Evolutionary conservation across 768 basidiomycete genomes (phyloP), one percentile per base, ranked within the genome.

Genomic region (Amanita pallidorosea): DNA sequence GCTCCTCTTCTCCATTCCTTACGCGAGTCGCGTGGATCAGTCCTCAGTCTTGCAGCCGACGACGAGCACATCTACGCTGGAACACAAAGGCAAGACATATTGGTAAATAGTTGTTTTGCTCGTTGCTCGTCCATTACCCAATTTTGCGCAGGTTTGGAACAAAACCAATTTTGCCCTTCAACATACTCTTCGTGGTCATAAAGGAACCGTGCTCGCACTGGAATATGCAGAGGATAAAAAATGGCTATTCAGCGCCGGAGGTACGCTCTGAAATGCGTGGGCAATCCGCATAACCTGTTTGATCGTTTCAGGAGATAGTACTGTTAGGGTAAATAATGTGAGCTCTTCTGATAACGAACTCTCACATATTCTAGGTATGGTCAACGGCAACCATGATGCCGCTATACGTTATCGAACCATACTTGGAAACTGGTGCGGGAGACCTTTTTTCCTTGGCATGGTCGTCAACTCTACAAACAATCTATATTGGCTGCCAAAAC

Each of bases 191-290:
- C 69, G 75, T 15, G 93, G 92, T 2, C 93, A 95, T 61, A 83
- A 83, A 0, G 89, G 86, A 6, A 88, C 87, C 55, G 82, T 96
- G 2, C 72, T 96, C 18, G 83, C 83, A 7, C 69, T 96, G 43
- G 83, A 86, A 57, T 77, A 86, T 54, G 85, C 83, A 6, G 66
- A 76, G 49, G 83, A 87, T 49, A 83, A 80, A 59, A 70, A 76
- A 42, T 95, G 92, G 92, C 61, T 96, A 23, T 88, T 96, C 60
- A 95, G 92, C 56, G 84, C 90, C 4, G 92, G 90, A 42, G 87
- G 91, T 88, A 62, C 12, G 50, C 20, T 22, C 22, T 13, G 18
- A 43, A n/a, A 11, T 27, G 17, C 17, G 53, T 75, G 58, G 9
- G 13, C 13, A 13, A 49, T 31, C 0, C 25, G 18, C 33, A 42